These are phyloP conservation scores for Polygonum maritimum DNA, from an alignment of 148 eudicot species.

Conservation along the genomic window DNA sequence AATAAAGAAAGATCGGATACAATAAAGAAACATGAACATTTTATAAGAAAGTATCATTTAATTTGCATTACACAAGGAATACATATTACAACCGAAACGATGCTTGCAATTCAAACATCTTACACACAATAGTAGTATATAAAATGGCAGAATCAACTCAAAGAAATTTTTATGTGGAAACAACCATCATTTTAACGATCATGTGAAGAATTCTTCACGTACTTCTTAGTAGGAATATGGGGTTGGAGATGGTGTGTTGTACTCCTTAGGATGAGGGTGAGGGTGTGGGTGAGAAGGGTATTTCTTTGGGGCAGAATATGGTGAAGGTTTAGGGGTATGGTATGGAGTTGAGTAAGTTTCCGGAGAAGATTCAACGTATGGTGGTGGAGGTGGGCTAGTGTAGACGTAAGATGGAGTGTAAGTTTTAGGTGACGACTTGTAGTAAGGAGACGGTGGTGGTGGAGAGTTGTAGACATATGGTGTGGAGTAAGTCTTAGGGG, in stretches of 20 bases:
- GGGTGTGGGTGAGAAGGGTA: neutral
- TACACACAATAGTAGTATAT: neutral
- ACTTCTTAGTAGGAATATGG: neutral
- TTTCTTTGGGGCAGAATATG: neutral
- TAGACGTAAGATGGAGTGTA: neutral
- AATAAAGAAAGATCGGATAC: neutral
- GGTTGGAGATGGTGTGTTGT: neutral
- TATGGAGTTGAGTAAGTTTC: conserved; percentile 6
- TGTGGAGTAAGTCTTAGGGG: neutral
- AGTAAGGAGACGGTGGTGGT: neutral
- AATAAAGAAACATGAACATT: neutral
- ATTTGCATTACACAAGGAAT: neutral
- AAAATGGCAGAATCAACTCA: neutral
- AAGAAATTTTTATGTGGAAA: neutral
- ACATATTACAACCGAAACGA: neutral
- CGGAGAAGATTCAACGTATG: neutral
- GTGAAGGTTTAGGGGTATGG: neutral
- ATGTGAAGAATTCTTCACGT: neutral
- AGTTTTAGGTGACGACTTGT: neutral
- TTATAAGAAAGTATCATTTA: neutral
- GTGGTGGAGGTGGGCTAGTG: neutral
- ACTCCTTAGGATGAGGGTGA: neutral
- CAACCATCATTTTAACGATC: neutral
- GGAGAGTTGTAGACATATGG: neutral
- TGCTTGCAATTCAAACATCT: neutral